Percentiles rank a stretch among this genome's conserved stretches.
Conservation (phyloP, 257 asterid genomes). For the Fraxinus americana region DNA sequence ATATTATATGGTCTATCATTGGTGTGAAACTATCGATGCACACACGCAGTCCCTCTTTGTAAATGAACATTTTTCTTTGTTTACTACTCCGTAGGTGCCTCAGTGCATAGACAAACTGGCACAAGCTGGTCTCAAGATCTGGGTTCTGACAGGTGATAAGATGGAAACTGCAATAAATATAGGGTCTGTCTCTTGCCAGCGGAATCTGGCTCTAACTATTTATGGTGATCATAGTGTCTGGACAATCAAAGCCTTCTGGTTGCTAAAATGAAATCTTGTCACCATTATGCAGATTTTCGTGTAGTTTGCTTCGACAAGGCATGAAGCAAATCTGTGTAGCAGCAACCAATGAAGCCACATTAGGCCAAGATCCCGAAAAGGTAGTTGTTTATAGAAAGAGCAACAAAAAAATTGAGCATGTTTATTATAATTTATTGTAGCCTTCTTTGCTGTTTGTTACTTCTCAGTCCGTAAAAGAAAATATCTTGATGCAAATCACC, state of each 20-base stretch:
- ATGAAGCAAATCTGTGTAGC: slow-evolving; percentile 88
- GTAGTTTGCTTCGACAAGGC: slow-evolving; percentile 98
- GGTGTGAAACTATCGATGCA: neutral
- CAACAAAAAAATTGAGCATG: slow-evolving; percentile 22
- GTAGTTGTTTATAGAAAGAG: slow-evolving; percentile 41
- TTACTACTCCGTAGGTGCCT: slow-evolving; percentile 70
- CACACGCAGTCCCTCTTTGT: neutral
- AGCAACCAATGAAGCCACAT: slow-evolving; percentile 43
- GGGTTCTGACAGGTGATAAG: slow-evolving; percentile 99
- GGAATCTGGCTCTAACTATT: slow-evolving; percentile 15
- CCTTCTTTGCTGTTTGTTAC: slow-evolving; percentile 24
- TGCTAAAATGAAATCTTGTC: slow-evolving; percentile 22
- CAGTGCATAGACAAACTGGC: slow-evolving; percentile 99
- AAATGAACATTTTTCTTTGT: slow-evolving; percentile 7
- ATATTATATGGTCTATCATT: slow-evolving; percentile 28
- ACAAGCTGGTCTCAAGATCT: slow-evolving; percentile 95
- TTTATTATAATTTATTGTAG: slow-evolving; percentile 26
- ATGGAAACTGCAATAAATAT: slow-evolving; percentile 99
- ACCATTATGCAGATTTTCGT: slow-evolving; percentile 66
- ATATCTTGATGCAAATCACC: slow-evolving; percentile 75
- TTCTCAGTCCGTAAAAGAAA: slow-evolving; percentile 64
- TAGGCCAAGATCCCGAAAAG: slow-evolving; percentile 54
- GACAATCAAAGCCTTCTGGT: slow-evolving; percentile 17
- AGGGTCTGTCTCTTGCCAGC: slow-evolving; percentile 68
- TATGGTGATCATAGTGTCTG: slow-evolving; percentile 20